Evolutionary conservation across 2,329 filamentous ascomycete genomes (phyloP), one percentile per base, ranked within the genome.

Genomic region (Colletotrichum phormii): DNA sequence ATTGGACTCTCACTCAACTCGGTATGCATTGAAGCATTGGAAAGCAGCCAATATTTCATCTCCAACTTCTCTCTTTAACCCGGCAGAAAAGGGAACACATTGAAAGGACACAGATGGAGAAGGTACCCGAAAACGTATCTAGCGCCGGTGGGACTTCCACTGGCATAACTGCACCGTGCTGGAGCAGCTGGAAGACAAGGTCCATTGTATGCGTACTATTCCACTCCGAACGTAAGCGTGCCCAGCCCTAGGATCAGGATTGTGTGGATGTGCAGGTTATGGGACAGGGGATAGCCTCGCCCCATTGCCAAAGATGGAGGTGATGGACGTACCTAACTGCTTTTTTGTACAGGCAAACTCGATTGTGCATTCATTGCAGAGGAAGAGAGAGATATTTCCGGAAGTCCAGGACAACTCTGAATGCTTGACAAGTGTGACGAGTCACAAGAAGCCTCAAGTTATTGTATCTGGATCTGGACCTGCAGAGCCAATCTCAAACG

Each of bases 81-180:
- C 35, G 35, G 24, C 58, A n/a, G 29, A 5, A 26, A 29, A 31
- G 59, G 37, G 35, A 37, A 31, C 15, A 26, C 35, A 26, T 24
- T 42, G 37, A 37, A 4, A 37, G 46, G 46, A 54, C 24, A n/a
- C 26, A 5, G 12, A 55, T 37, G n/a, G 61, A 29, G 31, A 13
- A 54, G 11, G 62, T 64, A 64, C 51, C 51, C 22, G 13, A 55
- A 46, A 64, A 64, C 35, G 62, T 55, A 64, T 15, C 62, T 55
- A 31, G 51, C 62, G 51, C 62, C 31, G 46, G 22, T 42, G 51
- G 62, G 18, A 46, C 18, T 42, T 42, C n/a, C 49, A 22, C 51
- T 4, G 31, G 62, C 33, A 55, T 6, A 5, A n/a, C 33, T 26
- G 62, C 51, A 49, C 62, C 62, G 33, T 64, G 22, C 33, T 46